These are phyloP conservation scores for Kodamaea kaohsiungensis DNA, from an alignment of 805 yeast species.

Conservation along the genomic window DNA sequence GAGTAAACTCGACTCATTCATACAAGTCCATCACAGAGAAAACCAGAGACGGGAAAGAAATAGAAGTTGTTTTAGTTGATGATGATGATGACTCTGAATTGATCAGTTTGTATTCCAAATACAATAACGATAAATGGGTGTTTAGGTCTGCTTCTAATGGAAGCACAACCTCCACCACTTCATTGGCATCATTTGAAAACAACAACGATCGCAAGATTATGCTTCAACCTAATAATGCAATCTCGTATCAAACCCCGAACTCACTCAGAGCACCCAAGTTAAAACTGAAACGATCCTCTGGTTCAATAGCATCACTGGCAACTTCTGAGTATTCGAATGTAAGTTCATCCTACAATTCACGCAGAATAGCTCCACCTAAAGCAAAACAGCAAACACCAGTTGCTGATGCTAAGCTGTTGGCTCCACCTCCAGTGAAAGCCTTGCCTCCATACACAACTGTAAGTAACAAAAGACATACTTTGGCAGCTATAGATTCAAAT, in stretches of 20 bases:
- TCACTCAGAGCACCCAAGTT: background rate
- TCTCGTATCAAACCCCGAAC: conserved; percentile 1
- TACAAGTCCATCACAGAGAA: conserved; percentile 42
- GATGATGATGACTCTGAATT: conserved; percentile 35
- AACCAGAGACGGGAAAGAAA: conserved; percentile 36
- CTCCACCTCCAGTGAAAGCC: background rate
- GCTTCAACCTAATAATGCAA: conserved; percentile 1
- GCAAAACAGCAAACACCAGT: background rate
- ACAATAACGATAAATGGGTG: conserved; percentile 27
- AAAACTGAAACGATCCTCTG: conserved; percentile 3
- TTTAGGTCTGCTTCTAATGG: conserved; percentile 25
- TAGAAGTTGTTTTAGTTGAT: conserved; percentile 46
- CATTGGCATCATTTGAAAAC: conserved; percentile 14
- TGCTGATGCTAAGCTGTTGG: background rate
- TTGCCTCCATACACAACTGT: conserved; percentile 5
- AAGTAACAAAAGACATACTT: conserved; percentile 11
- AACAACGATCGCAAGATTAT: conserved; percentile 16
- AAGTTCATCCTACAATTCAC: conserved; percentile 8
- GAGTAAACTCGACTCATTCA: conserved; percentile 36
- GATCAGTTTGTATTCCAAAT: conserved; percentile 43
- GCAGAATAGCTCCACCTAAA: conserved; percentile 7
- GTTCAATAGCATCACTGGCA: conserved; percentile 4
- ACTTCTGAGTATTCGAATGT: background rate
- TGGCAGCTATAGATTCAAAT: conserved; percentile 16
- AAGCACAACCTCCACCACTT: conserved; percentile 16